Percentiles rank a stretch among this genome's conserved stretches.
Conservation (phyloP, 352 stramenopile species). For the Hyphochytrium catenoides region DNA sequence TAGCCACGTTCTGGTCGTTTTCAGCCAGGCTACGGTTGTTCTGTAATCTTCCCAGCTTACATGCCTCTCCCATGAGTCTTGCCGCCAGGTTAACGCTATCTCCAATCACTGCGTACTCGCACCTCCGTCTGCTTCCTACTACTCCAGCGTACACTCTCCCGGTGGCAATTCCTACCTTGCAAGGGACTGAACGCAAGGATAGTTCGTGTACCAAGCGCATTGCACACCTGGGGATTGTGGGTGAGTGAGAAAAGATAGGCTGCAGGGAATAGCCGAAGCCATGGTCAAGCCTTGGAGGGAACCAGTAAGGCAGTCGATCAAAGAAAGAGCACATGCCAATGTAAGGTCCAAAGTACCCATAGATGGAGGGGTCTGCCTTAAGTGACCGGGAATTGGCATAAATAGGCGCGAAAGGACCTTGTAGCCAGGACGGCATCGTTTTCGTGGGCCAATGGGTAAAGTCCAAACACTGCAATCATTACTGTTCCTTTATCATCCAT, state of each 20-base stretch:
- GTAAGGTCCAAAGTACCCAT: too few relatives aligned
- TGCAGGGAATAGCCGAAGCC: too few relatives aligned
- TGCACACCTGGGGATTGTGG: too few relatives aligned
- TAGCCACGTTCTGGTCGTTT: too few relatives aligned
- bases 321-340: too few relatives aligned
- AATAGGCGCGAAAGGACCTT: not conserved
- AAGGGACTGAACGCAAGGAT: not conserved
- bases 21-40: too few relatives aligned
- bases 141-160: constrained; percentile 12
- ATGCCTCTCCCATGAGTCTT: constrained; percentile 43
- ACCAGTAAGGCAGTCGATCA: too few relatives aligned
- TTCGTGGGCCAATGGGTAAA: constrained; percentile 52
- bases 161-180: not conserved
- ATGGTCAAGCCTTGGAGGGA: too few relatives aligned
- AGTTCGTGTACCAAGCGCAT: constrained; percentile 6
- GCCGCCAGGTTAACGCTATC: constrained; percentile 56
- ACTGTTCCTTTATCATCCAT: constrained; percentile 61
- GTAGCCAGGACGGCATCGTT: constrained; percentile 26
- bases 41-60: too few relatives aligned
- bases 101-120: constrained; percentile 51
- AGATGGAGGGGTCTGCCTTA: too few relatives aligned
- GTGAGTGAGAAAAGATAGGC: too few relatives aligned
- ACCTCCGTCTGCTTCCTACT: constrained; percentile 29
- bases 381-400: too few relatives aligned
- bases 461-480: constrained; percentile 39